Base-by-base conservation (phyloP, 1,284 basidiomycete genomes). In the Peniophora sp. region DNA sequence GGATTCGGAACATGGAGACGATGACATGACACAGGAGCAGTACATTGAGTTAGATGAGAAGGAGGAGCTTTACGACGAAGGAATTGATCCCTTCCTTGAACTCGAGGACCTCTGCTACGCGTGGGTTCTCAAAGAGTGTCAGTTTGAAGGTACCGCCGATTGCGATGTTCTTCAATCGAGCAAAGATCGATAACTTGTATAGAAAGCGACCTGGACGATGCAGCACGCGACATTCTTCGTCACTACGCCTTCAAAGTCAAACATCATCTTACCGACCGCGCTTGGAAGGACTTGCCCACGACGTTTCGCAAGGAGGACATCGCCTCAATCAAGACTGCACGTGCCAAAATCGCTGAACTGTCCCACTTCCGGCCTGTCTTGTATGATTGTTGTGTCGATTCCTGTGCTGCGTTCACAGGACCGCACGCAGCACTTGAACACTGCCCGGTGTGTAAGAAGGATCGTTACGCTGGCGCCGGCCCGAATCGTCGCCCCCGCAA, bases 331-430 rank as follows among this genome's bases (percentile, higher is more conserved):
- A 17, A 39, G 12, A 18, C 8, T 3, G 47, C 47, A 9, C 47
- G 22, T n/a, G n/a, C 47, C 5, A 17, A 36, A 23, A 17, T 48
- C 5, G 47, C 47, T 2, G 22, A 24, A n/a, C 47, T 48, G 5
- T 15, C 47, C 3, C 14, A 20, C 1, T 39, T 48, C 47, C 36
- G 39, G 36, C 47, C 36, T 14, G 24, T 17, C 12, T 8, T 48
- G 12, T 48, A 48, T 18, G 47, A 48, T 18, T 48, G 47, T 23
- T 48, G 47, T 39, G 8, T 23, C 12, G 23, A 48, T 18, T 48
- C 47, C 8, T 48, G 47, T 23, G 15, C 23, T 9, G 24, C 24
- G 14, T 48, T 37, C 17, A 48, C 47, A 17, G 47, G 47, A 17
- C 36, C 47, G 15, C 47, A 17, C 12, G 11, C 17, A 8, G 11